Evolutionary conservation across 1,284 basidiomycete genomes (phyloP).

Genomic region (Puccinia horiana): DNA sequence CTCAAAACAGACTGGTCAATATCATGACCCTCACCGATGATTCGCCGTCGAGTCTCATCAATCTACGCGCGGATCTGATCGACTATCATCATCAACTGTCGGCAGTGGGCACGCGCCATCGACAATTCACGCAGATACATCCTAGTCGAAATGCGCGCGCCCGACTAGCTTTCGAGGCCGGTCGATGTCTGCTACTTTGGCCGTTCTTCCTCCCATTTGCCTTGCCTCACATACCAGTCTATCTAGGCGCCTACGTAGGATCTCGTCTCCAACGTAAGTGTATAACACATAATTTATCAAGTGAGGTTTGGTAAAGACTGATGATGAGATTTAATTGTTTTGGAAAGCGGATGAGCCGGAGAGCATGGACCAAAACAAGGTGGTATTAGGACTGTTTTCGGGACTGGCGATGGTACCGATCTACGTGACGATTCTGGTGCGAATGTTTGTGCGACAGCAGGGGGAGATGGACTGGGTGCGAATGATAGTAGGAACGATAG

Average conservation of each 20-base stretch:
- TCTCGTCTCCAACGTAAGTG: conserved; percentile 41
- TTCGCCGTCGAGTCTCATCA: neutral
- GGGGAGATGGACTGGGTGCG: neutral
- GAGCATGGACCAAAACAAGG: conserved; percentile 40
- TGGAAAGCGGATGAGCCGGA: conserved; percentile 26
- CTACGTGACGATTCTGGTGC: neutral
- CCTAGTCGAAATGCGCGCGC: neutral
- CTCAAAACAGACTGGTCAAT: conserved; percentile 21
- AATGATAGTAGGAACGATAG: neutral
- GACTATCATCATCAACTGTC: conserved; percentile 14
- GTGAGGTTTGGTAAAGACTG: neutral
- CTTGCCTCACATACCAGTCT: conserved; percentile 26
- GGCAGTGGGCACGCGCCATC: conserved; percentile 2
- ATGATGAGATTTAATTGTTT: neutral
- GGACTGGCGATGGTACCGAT: conserved; percentile 18
- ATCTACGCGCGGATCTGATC: conserved; percentile 1
- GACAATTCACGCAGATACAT: neutral
- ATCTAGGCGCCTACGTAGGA: conserved; percentile 30
- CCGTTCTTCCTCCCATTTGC: conserved; percentile 32
- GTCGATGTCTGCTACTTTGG: neutral
- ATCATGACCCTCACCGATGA: conserved; percentile 20
- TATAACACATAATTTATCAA: neutral
- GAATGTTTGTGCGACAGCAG: neutral
- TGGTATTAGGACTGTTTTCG: conserved; percentile 23
- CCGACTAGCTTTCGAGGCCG: neutral